Evolutionary conservation across 2,329 filamentous ascomycete genomes (phyloP), one percentile per base, ranked within the genome.

Genomic region (Chaetomium sp.): DNA sequence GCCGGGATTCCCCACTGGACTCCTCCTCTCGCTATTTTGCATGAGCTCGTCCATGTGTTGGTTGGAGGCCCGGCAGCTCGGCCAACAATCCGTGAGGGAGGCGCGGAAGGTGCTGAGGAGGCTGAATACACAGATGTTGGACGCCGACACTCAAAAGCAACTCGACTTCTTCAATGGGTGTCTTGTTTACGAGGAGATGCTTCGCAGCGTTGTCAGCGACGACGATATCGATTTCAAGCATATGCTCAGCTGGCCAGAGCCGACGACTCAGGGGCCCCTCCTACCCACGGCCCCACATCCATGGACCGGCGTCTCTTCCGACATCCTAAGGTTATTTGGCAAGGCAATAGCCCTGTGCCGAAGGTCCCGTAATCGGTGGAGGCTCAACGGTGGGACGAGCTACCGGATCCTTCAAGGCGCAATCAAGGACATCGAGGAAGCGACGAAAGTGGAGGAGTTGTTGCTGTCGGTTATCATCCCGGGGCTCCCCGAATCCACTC

Each of bases 11-110:
- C 72, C 72, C 5, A 67, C 64, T 19, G 70, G 67, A 21, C 65
- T 73, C 6, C 65, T 73, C 12, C 35, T 73, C 12, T 68, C 72
- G 0, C 60, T 73, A 10, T 73, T 73, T 53, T 73, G 72, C 63
- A 72, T 73, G 72, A 73, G 72, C 51, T 73, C 72, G 10, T 73
- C 72, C 27, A 70, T 73, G 66, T 70, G 69, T 60, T 73, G 72
- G 72, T 66, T 72, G 54, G 72, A 73, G 25, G 59, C 71, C 1
- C 69, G 69, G 3, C 68, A 72, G 49, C 68, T 73, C 3, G 72
- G 72, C 3, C 67, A 70, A 13, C 67, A 70, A 12, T 73, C 68
- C 33, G 64, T 73, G 10, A 63, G 68, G 38, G 69, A 71, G 29
- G 71, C 71, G 0, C 64, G 71, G n/a, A 62, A 50, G 0, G 68